Evolutionary conservation across 495 filamentous ascomycete species (phyloP), one percentile per base, ranked within the genome.

Genomic region (Penicillium pulvis): DNA sequence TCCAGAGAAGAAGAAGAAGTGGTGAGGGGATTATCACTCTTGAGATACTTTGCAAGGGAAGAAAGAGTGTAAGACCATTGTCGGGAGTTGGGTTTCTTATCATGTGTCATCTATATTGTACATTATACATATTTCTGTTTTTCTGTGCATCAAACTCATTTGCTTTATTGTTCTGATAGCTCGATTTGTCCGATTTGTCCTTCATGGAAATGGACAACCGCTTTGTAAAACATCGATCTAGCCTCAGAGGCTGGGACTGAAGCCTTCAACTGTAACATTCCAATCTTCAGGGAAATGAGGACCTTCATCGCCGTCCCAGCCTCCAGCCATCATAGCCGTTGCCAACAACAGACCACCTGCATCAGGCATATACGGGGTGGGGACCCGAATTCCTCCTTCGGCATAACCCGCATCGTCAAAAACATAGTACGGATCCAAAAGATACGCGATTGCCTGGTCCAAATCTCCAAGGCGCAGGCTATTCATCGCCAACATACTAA

Each of bases 361-460:
- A 19, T 75, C 75, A 2, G 82, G 82, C 41, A 85, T 82, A 65
- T 84, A 85, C 9, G 81, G 81, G 30, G 82, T 84, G 30, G 82
- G 74, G 26, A 84, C 81, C 33, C 78, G 67, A 30, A 70, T 65
- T 11, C 79, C 80, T 4, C 82, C 81, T 31, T 78, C 73, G 5
- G 74, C 76, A 69, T 81, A 81, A 50, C 17, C 55, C 48, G 36
- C 62, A 31, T 61, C 62, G 23, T 61, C 62, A 35, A 64, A 64
- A n/a, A 47, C 47, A 20, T 57, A 61, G 19, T 54, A 47, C 2
- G 35, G 5, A 45, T 65, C 44, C 0, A 65, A 17, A n/a, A 58
- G 47, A 44, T 65, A 65, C 16, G 24, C 16, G 10, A 58, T 19
- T 1, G 58, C 58, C n/a, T 47, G 31, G 0, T 61, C 55, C 14